These are phyloP conservation scores for Cardamine occulta DNA, from an alignment of 345 rosid genomes.

Conservation along the genomic window DNA sequence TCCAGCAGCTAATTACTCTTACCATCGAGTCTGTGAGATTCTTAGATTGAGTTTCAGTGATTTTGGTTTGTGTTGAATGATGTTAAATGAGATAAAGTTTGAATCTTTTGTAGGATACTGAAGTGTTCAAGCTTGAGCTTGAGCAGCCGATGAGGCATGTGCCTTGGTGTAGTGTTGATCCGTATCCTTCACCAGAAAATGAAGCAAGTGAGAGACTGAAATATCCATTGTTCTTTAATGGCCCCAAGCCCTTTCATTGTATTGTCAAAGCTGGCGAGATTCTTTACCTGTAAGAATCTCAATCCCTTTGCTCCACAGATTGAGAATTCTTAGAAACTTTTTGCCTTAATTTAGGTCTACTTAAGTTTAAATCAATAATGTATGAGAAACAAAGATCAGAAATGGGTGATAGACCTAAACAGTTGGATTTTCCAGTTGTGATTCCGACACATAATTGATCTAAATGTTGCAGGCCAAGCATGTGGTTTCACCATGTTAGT, in stretches of 20 bases:
- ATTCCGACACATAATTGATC: constrained; percentile 3
- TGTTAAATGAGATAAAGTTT: constrained; percentile 25
- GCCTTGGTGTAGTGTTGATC: constrained; percentile 90
- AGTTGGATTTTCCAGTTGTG: too few relatives aligned
- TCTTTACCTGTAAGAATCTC: constrained; percentile 73
- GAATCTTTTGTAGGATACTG: constrained; percentile 50
- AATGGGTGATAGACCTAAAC: too few relatives aligned
- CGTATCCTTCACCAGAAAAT: constrained; percentile 58
- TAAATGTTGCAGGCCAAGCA: constrained; percentile 76
- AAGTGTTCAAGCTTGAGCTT: constrained; percentile 61
- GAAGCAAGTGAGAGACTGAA: constrained; percentile 53
- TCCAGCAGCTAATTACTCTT: constrained; percentile 70
- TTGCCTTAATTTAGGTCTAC: background rate
- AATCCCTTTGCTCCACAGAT: constrained; percentile 8
- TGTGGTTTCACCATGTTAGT: constrained; percentile 98
- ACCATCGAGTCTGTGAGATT: constrained; percentile 41
- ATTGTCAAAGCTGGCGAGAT: constrained; percentile 85
- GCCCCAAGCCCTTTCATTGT: constrained; percentile 73
- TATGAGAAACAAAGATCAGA: background rate
- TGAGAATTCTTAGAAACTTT: background rate
- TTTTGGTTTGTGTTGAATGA: background rate
- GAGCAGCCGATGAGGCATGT: constrained; percentile 63
- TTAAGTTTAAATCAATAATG: background rate
- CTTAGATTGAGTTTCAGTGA: constrained; percentile 34
- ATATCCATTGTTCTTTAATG: constrained; percentile 73